Evolutionary conservation across 139 green algal species (phyloP), one percentile per base, ranked within the genome.

Genomic region (Closterium sp.): DNA sequence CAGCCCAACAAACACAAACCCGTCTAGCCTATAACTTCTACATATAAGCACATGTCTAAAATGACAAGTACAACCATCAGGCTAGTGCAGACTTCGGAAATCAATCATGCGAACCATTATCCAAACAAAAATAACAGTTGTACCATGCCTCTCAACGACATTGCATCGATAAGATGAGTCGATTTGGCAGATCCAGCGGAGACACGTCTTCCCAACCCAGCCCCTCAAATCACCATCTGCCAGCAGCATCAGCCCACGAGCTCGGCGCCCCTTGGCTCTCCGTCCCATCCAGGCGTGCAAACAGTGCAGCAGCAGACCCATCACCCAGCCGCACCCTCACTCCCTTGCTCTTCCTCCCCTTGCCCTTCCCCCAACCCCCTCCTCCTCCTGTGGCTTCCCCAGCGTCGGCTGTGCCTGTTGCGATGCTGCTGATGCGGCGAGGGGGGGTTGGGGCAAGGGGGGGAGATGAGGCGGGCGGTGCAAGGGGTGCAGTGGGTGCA

Each of bases 261-360:
- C 16, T 76, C 16, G 55, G 55, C 23, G 2, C 25, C 2, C 55
- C 55, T 19, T 76, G 55, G 9, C 16, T 10, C 4, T 76, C 55
- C 25, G 55, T 28, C 55, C 55, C 55, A 76, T 76, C 55, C 55
- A 76, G 55, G 55, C 55, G 55, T 6, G 55, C 55, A 76, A 76
- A 76, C 55, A 91, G 9, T 3, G 30, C 64, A 34, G 87, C 87
- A 84, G 33, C 64, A 43, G 32, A 90, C 12, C 34, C 88, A 34
- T 91, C 34, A 25, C 88, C 36, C 33, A 81, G 88, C 43, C 36
- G 88, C 43, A 91, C 83, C 30, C 21, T 86, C 83, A 86, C n/a
- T 10, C 88, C 25, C 30, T 91, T 55, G 33, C 30, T 36, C n/a
- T 91, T 91, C n/a, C 36, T 25, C 28, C 30, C 55, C 9, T 91